These are phyloP conservation scores for Dothistroma pini DNA, from an alignment of 2,329 filamentous ascomycete species.

Conservation along the genomic window DNA sequence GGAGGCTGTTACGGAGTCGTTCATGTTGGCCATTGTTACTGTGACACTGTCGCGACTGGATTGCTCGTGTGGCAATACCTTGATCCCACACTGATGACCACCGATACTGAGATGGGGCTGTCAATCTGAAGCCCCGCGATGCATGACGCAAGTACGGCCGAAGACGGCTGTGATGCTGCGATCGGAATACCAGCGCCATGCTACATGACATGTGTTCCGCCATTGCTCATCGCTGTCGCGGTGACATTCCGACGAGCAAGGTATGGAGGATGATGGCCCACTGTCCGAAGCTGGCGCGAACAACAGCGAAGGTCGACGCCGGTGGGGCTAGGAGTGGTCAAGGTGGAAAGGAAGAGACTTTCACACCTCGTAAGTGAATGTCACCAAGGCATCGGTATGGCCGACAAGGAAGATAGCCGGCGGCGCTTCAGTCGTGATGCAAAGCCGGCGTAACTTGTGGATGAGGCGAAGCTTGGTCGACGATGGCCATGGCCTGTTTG, in stretches of 20 bases:
- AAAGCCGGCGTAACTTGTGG: not conserved
- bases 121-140: slow-evolving; percentile 1
- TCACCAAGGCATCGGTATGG: not conserved
- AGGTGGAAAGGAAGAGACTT: too few species aligned
- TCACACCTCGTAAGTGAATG: not conserved
- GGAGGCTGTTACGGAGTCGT: slow-evolving; percentile 12
- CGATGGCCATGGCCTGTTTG: not conserved
- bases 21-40: slow-evolving; percentile 13
- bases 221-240: not conserved
- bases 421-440: not conserved
- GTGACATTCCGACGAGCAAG: not conserved
- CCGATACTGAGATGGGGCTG: not conserved
- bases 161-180: not conserved
- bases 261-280: not conserved
- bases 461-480: not conserved
- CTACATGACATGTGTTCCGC: not conserved
- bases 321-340: not conserved
- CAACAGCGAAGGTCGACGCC: not conserved
- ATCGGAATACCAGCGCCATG: not conserved
- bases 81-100: not conserved
- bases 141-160: slow-evolving; percentile 5
- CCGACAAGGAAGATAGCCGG: not conserved
- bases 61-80: not conserved
- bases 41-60: not conserved
- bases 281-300: not conserved